Base-by-base conservation (phyloP, 73 alveolate genomes). In the Stentor roeselii region DNA sequence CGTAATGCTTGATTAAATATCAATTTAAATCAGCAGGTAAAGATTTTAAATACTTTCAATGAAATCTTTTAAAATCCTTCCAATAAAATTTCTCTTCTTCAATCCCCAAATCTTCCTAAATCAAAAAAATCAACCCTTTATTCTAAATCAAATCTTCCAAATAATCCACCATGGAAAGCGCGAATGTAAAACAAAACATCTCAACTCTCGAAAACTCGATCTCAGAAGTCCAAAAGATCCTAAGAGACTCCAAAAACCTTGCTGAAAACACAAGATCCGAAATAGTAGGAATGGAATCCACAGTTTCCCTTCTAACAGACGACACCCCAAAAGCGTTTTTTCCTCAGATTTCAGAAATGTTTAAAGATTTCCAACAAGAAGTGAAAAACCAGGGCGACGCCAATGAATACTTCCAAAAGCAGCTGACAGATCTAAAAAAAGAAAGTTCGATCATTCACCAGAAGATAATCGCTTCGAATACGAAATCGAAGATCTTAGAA, bases 271-370 rank as follows among this genome's bases (percentile, higher is more conserved):
- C 80, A 67, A 67, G 80, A 34, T 36, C 80, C 14, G 80, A 67
- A 32, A 21, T 67, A 0, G 80, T 67, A 21, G n/a, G 41, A 30
- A 67, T 67, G 80, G 80, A 67, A 67, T 27, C 80, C 11, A 67
- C 21, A 27, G 37, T 67, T 27, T 27, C 80, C 41, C 80, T 67
- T 67, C 37, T 67, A 67, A 67, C 80, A 1, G 80, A 67, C 14
- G 80, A 67, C 37, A 67, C 80, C 37, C 80, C 80, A 67, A 67
- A 67, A 67, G n/a, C 80, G 11, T 21, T 67, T 30, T 67, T 67
- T 40, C 80, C 80, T 27, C 80, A 67, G 34, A 67, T 67, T 30
- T 36, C n/a, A 27, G 80, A 67, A 34, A 21, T 67, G 34, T 67
- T 67, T 67, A 67, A 21, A 1, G 80, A 67, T 67, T 67, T 67